Evolutionary conservation across 495 filamentous ascomycete genomes (phyloP).

Genomic region (Talaromyces stipitatus): DNA sequence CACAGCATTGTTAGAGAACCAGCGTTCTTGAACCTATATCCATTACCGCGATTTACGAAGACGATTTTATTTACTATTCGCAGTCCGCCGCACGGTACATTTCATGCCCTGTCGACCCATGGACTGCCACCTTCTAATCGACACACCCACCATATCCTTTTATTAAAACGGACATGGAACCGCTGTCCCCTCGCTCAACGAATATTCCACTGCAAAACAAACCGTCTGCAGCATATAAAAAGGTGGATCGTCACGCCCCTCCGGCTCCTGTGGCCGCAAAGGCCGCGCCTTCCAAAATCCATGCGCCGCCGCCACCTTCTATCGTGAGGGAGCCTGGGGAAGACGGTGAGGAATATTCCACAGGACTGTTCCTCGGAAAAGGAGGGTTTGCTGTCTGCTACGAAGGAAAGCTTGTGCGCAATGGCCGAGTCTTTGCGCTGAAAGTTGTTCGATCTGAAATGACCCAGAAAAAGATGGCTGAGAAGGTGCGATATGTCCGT

Average conservation of each 20-base stretch:
- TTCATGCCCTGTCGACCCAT: not conserved
- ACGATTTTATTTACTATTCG: too few relatives aligned
- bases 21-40: not conserved
- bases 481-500: slow-evolving; percentile 59
- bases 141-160: not conserved
- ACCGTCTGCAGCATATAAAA: slow-evolving; percentile 33
- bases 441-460: slow-evolving; percentile 90
- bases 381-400: slow-evolving; percentile 95
- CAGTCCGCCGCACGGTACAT: not conserved
- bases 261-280: slow-evolving; percentile 37
- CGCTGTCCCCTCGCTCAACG: slow-evolving; percentile 62
- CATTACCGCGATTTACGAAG: not conserved
- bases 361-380: slow-evolving; percentile 80
- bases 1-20: not conserved
- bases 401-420: slow-evolving; percentile 58
- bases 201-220: slow-evolving; percentile 49
- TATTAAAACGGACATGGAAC: slow-evolving; percentile 47
- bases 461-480: slow-evolving; percentile 72
- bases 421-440: slow-evolving; percentile 64
- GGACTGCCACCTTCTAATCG: not conserved
- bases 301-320: slow-evolving; percentile 69
- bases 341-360: slow-evolving; percentile 69
- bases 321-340: slow-evolving; percentile 68
- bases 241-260: slow-evolving; percentile 47
- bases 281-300: slow-evolving; percentile 42